Base-by-base conservation (phyloP, 139 green algal genomes). In the Picochlorum costavermella region DNA sequence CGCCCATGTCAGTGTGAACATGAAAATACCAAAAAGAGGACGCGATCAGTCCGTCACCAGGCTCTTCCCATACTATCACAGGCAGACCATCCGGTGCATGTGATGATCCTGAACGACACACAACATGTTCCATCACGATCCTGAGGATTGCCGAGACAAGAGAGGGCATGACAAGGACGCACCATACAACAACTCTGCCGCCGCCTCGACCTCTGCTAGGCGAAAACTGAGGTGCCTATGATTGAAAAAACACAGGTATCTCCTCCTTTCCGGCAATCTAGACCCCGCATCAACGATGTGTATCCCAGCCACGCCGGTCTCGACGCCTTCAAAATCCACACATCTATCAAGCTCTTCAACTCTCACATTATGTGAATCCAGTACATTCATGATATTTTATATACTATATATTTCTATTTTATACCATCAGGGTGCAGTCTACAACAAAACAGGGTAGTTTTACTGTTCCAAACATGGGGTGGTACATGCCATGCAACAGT, bases 191-290 rank as follows among this genome's bases (percentile, higher is more conserved):
- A 57, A 65, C 14, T 65, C 43, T 9, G 84, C 84, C 10, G 88
- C 9, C 1, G 82, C 64, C 33, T 86, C 60, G 0, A 92, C 8
- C 56, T 95, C 86, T 1, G 86, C 63, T 2, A 78, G 33, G 5
- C 86, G 64, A 43, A 87, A 92, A 44, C 91, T 78, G 11, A 92
- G 63, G 16, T 86, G 64, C 0, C 82, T 61, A 58, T 92, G 84
- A 4, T 77, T 1, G n/a, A 92, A 89, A 43, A 88, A 83, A 12
- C 26, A 61, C 2, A 84, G 62, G 50, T 73, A 80, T 46, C 70
- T 50, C 25, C n/a, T 53, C 46, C 46, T 20, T 23, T 53, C 17
- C 5, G 46, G 46, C 16, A 53, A 53, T 53, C 8, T 53, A 6
- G 46, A 53, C 14, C 17, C 46, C 16, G 46, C 16, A 53, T 28